A percentile compares a stretch with the other conserved stretches of the same genome.
phyloP scores from a whole-genome alignment of 306 rosid species.

The Spatholobus suberectus region DNA sequence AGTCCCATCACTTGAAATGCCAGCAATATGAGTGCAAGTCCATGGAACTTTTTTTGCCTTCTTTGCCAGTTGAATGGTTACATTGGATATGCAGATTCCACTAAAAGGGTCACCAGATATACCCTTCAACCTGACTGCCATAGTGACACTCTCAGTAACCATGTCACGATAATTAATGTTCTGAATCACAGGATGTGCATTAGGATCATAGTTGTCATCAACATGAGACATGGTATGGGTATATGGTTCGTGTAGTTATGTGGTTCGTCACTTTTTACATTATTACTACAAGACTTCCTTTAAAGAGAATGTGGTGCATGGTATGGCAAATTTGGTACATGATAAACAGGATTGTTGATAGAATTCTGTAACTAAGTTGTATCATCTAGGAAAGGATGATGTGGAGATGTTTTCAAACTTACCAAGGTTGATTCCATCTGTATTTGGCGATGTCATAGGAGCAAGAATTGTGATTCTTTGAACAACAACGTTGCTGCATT shows the following conservation, averaged over 20 bases:
- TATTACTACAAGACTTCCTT: not conserved
- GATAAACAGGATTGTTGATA: not conserved
- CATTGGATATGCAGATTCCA: slow-evolving; percentile 78
- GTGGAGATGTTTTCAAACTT: slow-evolving; percentile 30
- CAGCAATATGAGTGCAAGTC: slow-evolving; percentile 70
- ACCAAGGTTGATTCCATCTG: slow-evolving; percentile 88
- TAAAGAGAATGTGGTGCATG: not conserved
- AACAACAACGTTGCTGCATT: slow-evolving; percentile 73
- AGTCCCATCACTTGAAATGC: slow-evolving; percentile 66
- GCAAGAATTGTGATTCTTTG: slow-evolving; percentile 83
- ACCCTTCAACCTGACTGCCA: slow-evolving; percentile 76
- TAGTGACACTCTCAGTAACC: slow-evolving; percentile 70
- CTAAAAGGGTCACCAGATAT: slow-evolving; percentile 66
- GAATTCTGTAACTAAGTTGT: not conserved
- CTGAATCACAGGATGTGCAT: slow-evolving; percentile 64
- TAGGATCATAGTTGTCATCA: slow-evolving; percentile 64
- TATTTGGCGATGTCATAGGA: slow-evolving; percentile 78
- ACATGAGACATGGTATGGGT: slow-evolving; percentile 50
- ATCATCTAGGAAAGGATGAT: not conserved
- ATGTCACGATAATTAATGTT: slow-evolving; percentile 67
- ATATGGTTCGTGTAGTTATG: not conserved
- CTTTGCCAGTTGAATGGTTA: slow-evolving; percentile 62
- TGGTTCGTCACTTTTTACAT: not conserved
- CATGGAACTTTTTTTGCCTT: slow-evolving; percentile 67
- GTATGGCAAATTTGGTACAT: not conserved